Percentiles rank a stretch among this genome's conserved stretches.
Evolutionary conservation across 441 rosid genomes (phyloP).

Genomic region (Syzygium malaccense): DNA sequence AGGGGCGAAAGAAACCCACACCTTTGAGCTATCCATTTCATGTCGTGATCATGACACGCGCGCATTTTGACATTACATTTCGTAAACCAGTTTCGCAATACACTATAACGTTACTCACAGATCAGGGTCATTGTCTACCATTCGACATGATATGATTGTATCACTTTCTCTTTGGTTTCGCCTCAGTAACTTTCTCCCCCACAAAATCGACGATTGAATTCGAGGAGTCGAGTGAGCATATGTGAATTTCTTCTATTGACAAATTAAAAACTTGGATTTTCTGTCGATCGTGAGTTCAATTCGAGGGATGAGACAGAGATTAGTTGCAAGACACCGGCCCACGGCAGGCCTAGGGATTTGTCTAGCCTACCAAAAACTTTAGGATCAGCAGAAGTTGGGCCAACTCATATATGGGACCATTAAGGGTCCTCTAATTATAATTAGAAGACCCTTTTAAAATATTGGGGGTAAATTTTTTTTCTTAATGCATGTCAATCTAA

Average conservation of each 20-base stretch:
- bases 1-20: no score
- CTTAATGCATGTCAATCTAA: not conserved
- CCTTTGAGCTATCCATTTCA: no score
- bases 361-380: not conserved
- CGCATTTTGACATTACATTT: no score
- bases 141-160: no score
- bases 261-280: not conserved
- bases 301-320: not conserved
- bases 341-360: not conserved
- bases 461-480: not conserved
- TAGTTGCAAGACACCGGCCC: not conserved
- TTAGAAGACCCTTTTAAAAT: not conserved
- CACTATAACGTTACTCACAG: no score
- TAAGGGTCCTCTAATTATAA: not conserved
- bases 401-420: not conserved
- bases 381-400: not conserved
- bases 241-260: not conserved
- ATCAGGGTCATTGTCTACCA: no score
- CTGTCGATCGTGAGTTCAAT: not conserved
- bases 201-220: not conserved
- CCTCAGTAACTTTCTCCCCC: not conserved
- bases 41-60: no score
- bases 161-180: no score
- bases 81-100: no score
- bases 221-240: not conserved